Evolutionary conservation across 169 alveolate species (phyloP), one percentile per base, ranked within the genome.

Genomic region (Plasmodium vivax): DNA sequence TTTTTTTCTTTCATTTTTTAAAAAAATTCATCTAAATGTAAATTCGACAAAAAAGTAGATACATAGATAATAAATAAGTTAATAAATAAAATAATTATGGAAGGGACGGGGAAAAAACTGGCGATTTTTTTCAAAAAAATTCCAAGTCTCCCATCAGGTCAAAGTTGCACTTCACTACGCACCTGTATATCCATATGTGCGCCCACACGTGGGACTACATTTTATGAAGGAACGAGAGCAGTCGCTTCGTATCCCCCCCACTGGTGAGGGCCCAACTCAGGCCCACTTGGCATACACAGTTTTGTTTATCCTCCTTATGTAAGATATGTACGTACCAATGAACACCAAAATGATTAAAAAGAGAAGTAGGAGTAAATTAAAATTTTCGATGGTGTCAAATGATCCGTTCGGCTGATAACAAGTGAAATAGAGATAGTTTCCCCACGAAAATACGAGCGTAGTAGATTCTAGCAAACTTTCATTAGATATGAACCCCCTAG

Each of bases 391-490:
- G 3, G 94, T 90, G 38, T 90, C 94, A 90, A 80, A 90, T 3
- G 94, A 90, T 9, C 94, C 94, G 27, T 90, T 90, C 9, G 94
- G 94, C 54, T 90, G 94, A 68, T 90, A 90, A 62, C 62, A 80
- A 41, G 94, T 90, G 79, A 90, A 90, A 68, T 90, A 90, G 36
- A 90, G 82, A 68, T 62, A 41, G 51, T 80, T 81, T 38, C 94
- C 94, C 94, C 94, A 90, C 5, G 94, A 90, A 80, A 90, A 90
- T 30, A 90, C 45, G 19, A 90, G 91, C 45, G 94, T 90, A 38
- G 94, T 90, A 58, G 94, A 90, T 90, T 90, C 94, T 54, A 90
- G 38, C 74, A 80, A 45, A 80, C 94, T 90, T 41, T 90, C 94
- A 71, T 90, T 90, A 19, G 91, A 79, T 80, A 80, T 71, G 75